These are phyloP conservation scores for Aspergillus taichungensis DNA, from an alignment of 495 filamentous ascomycete genomes.

Conservation along the genomic window DNA sequence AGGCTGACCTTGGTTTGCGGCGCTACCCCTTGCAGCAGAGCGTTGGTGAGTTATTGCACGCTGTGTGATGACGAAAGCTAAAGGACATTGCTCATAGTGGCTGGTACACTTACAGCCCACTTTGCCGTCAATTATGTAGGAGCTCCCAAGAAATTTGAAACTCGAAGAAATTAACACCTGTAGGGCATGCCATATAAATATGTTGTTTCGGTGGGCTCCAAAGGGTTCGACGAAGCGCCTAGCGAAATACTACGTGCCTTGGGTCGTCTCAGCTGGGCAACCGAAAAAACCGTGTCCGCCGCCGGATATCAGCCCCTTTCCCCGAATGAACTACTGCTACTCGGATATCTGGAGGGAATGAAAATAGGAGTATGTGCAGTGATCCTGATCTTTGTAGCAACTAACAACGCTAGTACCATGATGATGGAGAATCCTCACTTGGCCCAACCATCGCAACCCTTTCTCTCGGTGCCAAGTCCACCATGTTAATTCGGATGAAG, in stretches of 20 bases:
- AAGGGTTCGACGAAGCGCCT: constrained; percentile 53
- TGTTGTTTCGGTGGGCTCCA: constrained; percentile 57
- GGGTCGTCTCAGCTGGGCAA: constrained; percentile 59
- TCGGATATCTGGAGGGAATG: constrained; percentile 67
- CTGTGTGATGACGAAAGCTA: constrained; percentile 5
- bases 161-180: not conserved
- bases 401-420: constrained; percentile 56
- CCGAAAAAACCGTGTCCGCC: constrained; percentile 27
- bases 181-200: constrained; percentile 82
- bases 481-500: constrained; percentile 68
- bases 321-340: constrained; percentile 63
- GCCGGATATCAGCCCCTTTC: constrained; percentile 14
- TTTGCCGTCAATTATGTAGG: constrained; percentile 68
- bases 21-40: constrained; percentile 40
- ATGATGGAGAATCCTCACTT: constrained; percentile 71
- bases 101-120: constrained; percentile 51
- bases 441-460: constrained; percentile 70
- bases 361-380: constrained; percentile 53
- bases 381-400: not conserved
- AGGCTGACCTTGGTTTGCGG: constrained; percentile 46
- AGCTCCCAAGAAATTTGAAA: constrained; percentile 8
- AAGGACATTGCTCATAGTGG: constrained; percentile 8
- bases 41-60: constrained; percentile 23
- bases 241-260: constrained; percentile 46
- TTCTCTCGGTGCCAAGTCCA: constrained; percentile 59